A percentile compares a stretch with the other conserved stretches of the same genome.
These are phyloP conservation scores for Dioscorea cayenensis DNA, from an alignment of 116 monocot species.

Conservation along the genomic window DNA sequence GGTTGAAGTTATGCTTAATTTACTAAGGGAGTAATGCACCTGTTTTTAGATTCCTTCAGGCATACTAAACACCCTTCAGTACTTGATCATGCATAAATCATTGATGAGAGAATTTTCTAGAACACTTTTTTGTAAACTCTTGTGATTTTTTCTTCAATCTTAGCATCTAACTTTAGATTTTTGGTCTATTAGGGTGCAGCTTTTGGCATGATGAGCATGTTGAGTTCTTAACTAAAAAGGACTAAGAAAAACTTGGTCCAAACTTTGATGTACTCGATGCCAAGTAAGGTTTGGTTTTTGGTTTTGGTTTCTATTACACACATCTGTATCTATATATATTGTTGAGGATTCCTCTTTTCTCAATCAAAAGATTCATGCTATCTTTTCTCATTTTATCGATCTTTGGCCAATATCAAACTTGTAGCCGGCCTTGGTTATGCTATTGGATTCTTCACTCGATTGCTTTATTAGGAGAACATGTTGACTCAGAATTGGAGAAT, in stretches of 20 bases:
- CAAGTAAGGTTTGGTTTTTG: slow-evolving; percentile 28
- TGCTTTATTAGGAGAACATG: slow-evolving; percentile 50
- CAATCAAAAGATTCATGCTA: not conserved
- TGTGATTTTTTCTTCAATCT: not conserved
- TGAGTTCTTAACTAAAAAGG: slow-evolving; percentile 66
- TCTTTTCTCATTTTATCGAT: not conserved
- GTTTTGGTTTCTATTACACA: not conserved
- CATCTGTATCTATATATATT: not conserved
- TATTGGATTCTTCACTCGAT: slow-evolving; percentile 95
- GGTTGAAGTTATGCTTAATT: too few species aligned
- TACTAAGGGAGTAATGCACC: too few species aligned
- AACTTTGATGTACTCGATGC: slow-evolving; percentile 78
- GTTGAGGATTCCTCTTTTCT: not conserved
- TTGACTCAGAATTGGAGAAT: slow-evolving; percentile 57
- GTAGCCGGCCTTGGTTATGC: slow-evolving; percentile 93
- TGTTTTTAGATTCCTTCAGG: not conserved
- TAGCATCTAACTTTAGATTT: not conserved
- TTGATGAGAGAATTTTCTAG: too few species aligned
- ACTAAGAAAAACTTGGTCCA: slow-evolving; percentile 49
- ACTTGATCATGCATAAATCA: not conserved
- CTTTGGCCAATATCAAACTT: slow-evolving; percentile 4
- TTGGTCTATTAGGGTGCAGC: slow-evolving; percentile 43
- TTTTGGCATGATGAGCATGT: slow-evolving; percentile 90
- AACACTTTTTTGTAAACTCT: not conserved
- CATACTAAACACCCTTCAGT: not conserved